These are phyloP conservation scores for Alternaria rosae DNA, from an alignment of 2,329 filamentous ascomycete species.

Conservation along the genomic window DNA sequence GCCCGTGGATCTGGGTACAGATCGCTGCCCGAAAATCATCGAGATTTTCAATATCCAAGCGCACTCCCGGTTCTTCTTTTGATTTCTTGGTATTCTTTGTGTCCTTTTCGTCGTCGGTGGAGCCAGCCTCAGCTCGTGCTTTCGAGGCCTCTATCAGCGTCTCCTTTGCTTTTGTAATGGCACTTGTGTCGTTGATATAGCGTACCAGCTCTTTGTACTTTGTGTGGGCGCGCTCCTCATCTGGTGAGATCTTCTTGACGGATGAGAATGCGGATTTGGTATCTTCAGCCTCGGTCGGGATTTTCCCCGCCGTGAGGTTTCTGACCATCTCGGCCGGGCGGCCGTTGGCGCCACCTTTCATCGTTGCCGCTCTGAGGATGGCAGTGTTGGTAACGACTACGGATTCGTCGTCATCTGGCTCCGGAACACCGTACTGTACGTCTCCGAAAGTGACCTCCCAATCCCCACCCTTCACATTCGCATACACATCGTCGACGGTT, in stretches of 20 bases:
- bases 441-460: conserved; percentile 59
- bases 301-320: conserved; percentile 51
- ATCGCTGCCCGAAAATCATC: conserved; percentile 58
- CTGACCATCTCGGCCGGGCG: conserved; percentile 36
- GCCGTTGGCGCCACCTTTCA: conserved; percentile 7
- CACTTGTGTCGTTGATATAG: conserved; percentile 42
- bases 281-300: conserved; percentile 41
- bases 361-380: conserved; percentile 54
- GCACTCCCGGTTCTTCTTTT: conserved; percentile 16
- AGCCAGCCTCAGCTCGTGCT: conserved; percentile 30
- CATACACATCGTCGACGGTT: conserved; percentile 61
- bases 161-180: conserved; percentile 38
- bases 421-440: conserved; percentile 36
- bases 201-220: conserved; percentile 54
- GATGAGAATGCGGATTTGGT: conserved; percentile 48
- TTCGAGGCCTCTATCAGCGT: conserved; percentile 33
- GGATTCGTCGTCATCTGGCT: conserved; percentile 49
- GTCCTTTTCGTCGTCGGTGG: conserved; percentile 34
- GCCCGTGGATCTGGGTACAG: conserved; percentile 57
- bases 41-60: conserved; percentile 49
- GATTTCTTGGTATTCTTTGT: conserved; percentile 15
- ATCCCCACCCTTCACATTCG: conserved; percentile 62
- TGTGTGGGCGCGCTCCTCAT: conserved; percentile 54
- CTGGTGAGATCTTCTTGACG: conserved; percentile 54
- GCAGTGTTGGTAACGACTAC: conserved; percentile 56